Evolutionary conservation across 352 stramenopile species (phyloP), one percentile per base, ranked within the genome.

Genomic region (Pythium biforme): DNA sequence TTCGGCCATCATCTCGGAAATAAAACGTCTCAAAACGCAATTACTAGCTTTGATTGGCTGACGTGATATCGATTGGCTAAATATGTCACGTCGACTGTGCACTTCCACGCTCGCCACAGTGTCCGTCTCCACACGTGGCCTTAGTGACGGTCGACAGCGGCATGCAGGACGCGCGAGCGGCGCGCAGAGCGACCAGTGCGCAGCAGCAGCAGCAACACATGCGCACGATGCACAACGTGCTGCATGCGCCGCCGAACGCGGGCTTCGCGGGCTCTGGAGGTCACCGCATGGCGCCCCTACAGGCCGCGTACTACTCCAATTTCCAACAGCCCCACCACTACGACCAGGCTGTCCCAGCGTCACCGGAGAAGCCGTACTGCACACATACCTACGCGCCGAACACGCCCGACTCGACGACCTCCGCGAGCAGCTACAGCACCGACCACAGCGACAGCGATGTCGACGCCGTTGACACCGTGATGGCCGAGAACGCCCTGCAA

Each of bases 401-500:
- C 50, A 57, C 50, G n/a, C 50, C 50, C 20, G 50, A 46, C 31
- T 57, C 50, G 31, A 57, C 50, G 11, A 57, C 27, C 12, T 39
- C 47, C 4, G 27, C 47, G 47, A 54, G 47, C 47, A 54, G 47
- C 47, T 54, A 54, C 47, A 12, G 25, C 25, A 40, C 47, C 26
- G 47, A 54, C 47, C 23, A 54, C 47, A 40, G 26, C 47, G 47
- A 54, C 27, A 27, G 22, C 47, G 47, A 54, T 6, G 47, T 39
- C 11, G 47, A 54, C 25, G 47, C 47, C 15, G 47, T 22, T 5
- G 47, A 54, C 25, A 26, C 47, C 26, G 47, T 26, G 15, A 54
- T 54, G 47, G 4, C 19, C 8, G 47, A 54, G 26, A 54, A 26
- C 47, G 47, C 26, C 7, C 47, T 54, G 23, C 27, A 26, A 26